Evolutionary conservation across 179 eudicot species (phyloP).

Genomic region (Silene noctiflora): DNA sequence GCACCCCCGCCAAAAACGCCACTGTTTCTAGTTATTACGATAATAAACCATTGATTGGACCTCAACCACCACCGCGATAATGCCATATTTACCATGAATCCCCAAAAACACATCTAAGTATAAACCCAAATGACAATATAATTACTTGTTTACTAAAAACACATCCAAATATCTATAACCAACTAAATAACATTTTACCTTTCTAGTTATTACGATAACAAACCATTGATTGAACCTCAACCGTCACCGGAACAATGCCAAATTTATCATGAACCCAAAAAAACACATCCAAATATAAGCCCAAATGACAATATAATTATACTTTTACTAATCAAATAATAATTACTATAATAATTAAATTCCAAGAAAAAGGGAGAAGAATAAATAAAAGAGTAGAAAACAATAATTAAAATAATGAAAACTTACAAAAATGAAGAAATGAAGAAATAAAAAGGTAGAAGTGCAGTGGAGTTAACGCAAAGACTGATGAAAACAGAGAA

Average conservation of each 20-base stretch:
- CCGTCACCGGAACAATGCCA: neutral
- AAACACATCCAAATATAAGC: neutral
- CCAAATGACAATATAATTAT: neutral
- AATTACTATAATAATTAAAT: no score
- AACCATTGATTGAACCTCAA: neutral
- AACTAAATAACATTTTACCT: neutral
- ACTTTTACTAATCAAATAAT: no score
- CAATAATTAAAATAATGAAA: neutral
- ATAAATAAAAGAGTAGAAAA: neutral
- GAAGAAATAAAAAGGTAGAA: neutral
- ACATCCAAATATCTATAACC: neutral
- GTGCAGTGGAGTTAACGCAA: conserved; percentile 29
- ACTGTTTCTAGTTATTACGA: neutral
- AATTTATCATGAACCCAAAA: neutral
- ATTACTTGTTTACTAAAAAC: no score
- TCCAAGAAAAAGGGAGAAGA: neutral
- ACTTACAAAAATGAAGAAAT: neutral
- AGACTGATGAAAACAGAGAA: conserved; percentile 17
- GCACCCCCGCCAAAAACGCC: no score
- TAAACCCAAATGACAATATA: neutral
- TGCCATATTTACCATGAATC: neutral
- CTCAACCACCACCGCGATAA: neutral
- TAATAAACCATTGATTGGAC: neutral
- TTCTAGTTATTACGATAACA: neutral
- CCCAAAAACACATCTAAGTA: no score